phyloP scores from a whole-genome alignment of 805 yeast genomes.

The Groenewaldozyma salmanticensis region DNA sequence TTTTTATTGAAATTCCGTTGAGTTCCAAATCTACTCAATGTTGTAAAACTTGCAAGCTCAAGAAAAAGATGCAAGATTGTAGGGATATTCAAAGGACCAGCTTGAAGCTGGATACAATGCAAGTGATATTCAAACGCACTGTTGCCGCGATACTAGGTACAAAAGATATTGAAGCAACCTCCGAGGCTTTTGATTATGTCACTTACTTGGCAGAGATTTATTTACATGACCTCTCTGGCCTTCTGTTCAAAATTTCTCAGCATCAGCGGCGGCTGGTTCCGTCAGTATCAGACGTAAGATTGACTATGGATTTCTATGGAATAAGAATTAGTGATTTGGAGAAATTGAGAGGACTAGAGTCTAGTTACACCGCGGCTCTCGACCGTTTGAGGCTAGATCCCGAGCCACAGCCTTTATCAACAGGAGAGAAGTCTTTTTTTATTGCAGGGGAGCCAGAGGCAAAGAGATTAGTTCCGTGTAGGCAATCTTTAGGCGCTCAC shows the following conservation, averaged over 20 bases:
- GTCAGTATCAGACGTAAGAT: conserved; percentile 25
- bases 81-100: too few species aligned
- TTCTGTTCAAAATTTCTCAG: conserved; percentile 20
- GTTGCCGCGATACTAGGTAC: conserved; percentile 20
- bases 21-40: too few species aligned
- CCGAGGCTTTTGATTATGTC: conserved; percentile 23
- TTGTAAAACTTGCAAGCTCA: too few species aligned
- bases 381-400: conserved; percentile 21
- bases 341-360: conserved; percentile 18
- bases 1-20: too few species aligned
- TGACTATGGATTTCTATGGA: conserved; percentile 22
- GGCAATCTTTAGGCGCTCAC: conserved; percentile 32
- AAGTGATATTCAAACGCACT: conserved; percentile 16
- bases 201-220: conserved; percentile 26
- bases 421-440: conserved; percentile 44
- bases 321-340: conserved; percentile 25
- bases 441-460: conserved; percentile 42
- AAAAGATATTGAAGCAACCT: conserved; percentile 11
- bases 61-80: too few species aligned
- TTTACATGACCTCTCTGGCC: conserved; percentile 19
- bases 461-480: conserved; percentile 47
- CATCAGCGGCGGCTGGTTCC: conserved; percentile 29
- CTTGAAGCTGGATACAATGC: conserved; percentile 8
- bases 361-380: conserved; percentile 18
- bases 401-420: conserved; percentile 27